Conservation (phyloP, 1,284 basidiomycete species). For the Pseudozyma tsukubaensis region DNA sequence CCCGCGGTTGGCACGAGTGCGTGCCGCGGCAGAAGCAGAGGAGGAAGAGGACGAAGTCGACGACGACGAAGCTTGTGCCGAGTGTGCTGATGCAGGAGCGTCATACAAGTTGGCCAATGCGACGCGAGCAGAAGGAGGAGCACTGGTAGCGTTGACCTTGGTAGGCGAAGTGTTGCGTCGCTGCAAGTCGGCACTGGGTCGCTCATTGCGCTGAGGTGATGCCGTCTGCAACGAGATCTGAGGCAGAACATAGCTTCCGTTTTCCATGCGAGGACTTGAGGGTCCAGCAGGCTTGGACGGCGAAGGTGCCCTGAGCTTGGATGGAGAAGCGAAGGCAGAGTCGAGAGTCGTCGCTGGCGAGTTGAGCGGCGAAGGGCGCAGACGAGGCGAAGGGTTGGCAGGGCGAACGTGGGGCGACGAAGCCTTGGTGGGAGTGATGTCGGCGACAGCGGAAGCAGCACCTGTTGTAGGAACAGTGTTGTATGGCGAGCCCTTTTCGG, state of each 20-base stretch:
- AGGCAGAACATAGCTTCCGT: slow-evolving; percentile 25
- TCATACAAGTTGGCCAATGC: slow-evolving; percentile 36
- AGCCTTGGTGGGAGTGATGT: slow-evolving; percentile 27
- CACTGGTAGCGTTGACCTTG: slow-evolving; percentile 20
- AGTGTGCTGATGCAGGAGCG: slow-evolving; percentile 14
- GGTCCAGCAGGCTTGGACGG: slow-evolving; percentile 11
- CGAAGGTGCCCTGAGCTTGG: slow-evolving; percentile 20
- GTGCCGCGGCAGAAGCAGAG: slow-evolving; percentile 21
- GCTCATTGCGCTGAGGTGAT: slow-evolving; percentile 41
- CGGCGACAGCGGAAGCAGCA: slow-evolving; percentile 12
- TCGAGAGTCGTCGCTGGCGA: slow-evolving; percentile 28
- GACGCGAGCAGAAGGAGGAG: slow-evolving; percentile 36
- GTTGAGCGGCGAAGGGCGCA: slow-evolving; percentile 35
- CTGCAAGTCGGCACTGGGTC: slow-evolving; percentile 28
- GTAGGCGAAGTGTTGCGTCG: slow-evolving; percentile 51
- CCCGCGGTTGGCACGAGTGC: slow-evolving; percentile 30
- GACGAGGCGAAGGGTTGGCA: slow-evolving; percentile 34
- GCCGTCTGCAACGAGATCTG: slow-evolving; percentile 45
- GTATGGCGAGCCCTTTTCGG: slow-evolving; percentile 38
- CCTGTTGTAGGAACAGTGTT: slow-evolving; percentile 30
- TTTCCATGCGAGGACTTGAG: slow-evolving; percentile 21
- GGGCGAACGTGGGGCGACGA: slow-evolving; percentile 37
- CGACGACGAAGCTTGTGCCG: slow-evolving; percentile 18
- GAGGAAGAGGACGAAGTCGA: slow-evolving; percentile 19
- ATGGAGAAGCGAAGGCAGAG: slow-evolving; percentile 20